Evolutionary conservation across 148 eudicot species (phyloP).

Genomic region (Rhododendron kiyosumense): DNA sequence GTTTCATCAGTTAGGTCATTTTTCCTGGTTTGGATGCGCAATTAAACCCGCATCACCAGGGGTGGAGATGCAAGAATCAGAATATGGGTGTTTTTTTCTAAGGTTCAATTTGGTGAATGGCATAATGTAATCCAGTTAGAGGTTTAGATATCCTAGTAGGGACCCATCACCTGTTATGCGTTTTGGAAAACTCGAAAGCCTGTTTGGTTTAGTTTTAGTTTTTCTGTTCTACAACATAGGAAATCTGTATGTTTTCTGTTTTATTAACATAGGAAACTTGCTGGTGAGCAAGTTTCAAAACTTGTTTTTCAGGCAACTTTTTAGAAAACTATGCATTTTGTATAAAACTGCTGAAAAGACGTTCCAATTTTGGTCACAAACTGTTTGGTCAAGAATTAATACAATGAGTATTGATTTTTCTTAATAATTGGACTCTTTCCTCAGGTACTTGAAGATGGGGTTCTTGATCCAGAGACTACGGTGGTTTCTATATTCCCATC

Average conservation of each 20-base stretch:
- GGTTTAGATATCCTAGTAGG: neutral
- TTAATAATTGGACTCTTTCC: neutral
- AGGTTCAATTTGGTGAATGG: neutral
- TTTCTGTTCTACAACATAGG: neutral
- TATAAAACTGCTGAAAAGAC: neutral
- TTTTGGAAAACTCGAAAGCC: neutral
- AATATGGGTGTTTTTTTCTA: neutral
- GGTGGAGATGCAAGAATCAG: neutral
- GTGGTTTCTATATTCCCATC: slow-evolving; percentile 85
- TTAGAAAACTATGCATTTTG: neutral
- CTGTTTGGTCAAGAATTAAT: neutral
- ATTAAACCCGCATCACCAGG: neutral
- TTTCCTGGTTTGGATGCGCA: neutral
- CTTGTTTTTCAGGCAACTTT: neutral
- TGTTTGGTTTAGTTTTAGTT: neutral
- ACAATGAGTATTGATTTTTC: neutral
- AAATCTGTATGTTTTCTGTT: neutral
- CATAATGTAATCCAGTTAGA: neutral
- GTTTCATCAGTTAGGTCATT: neutral
- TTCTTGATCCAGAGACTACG: slow-evolving; percentile 77
- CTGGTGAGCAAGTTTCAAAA: neutral
- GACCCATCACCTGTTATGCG: neutral
- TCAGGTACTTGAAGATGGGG: slow-evolving; percentile 86
- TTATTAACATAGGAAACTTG: neutral
- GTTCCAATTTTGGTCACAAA: neutral